Evolutionary conservation across 768 basidiomycete genomes (phyloP), one percentile per base, ranked within the genome.

Genomic region (Pleurotus tuber-regium): DNA sequence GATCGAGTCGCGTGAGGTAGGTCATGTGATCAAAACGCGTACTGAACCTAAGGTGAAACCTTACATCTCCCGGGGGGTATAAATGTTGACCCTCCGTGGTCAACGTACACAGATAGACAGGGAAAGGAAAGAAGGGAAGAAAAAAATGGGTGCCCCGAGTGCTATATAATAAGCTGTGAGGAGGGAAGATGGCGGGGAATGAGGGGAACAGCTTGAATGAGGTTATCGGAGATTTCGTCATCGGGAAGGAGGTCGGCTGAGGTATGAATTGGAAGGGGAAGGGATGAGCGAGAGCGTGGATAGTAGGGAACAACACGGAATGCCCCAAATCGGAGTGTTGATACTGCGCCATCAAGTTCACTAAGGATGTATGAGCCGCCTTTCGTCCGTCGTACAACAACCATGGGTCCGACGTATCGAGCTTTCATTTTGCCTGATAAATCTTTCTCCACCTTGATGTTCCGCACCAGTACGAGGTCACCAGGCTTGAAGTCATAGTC

Each of bases 401-500:
- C 53, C 52, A 67, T 66, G 0, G 72, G 73, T 18, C 73, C 74
- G 11, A 69, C 38, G 51, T 73, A 76, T 2, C 67, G 48, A 1
- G 64, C 61, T n/a, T 62, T 61, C 1, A 63, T 65, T 46, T 73
- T 75, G 1, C 55, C 36, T 19, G 59, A 59, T 0, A 69, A 51
- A 0, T 64, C 56, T 23, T 59, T 66, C 23, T 71, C 67, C 2
- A 70, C 48, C 0, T 49, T 23, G 0, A 66, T 65, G 40, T 78
- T 75, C 3, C 64, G 41, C 0, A 73, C 60, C 0, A 78, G 57
- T 0, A 73, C 69, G 0, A 76, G 54, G 0, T 58, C 57, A 21
- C 71, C 70, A 5, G 54, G 56, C 25, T 59, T 14, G 38, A 67
- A 72, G 21, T 60, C 33, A 11, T 43, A 63, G 14, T 61, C 52